Conservation (phyloP, 139 green algal species). For the Axilococcus clingmanii region DNA sequence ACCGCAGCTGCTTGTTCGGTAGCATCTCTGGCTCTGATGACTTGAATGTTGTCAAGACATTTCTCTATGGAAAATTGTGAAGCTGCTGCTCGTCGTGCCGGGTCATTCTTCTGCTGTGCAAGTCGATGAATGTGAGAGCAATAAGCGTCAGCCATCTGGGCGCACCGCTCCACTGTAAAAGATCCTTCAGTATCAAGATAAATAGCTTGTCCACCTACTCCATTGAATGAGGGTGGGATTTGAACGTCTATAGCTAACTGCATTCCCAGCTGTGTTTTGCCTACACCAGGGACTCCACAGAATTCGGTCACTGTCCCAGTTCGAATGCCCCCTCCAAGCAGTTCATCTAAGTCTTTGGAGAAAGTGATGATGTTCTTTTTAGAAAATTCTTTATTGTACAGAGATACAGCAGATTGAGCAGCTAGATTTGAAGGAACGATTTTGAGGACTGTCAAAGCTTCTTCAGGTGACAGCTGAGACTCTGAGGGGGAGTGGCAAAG, state of each 20-base stretch:
- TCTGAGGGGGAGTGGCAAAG: constrained; percentile 9
- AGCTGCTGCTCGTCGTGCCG: constrained; percentile 6
- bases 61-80: constrained; percentile 27
- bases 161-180: constrained; percentile 72
- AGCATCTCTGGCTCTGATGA: constrained; percentile 63
- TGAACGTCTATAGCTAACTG: constrained; percentile 71
- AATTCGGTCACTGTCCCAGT: constrained; percentile 61
- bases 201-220: constrained; percentile 46
- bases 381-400: constrained; percentile 4
- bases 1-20: constrained; percentile 67
- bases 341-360: constrained; percentile 36
- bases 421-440: not conserved
- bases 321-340: constrained; percentile 56
- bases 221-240: constrained; percentile 46
- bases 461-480: constrained; percentile 21
- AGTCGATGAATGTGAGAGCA: constrained; percentile 28
- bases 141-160: constrained; percentile 64
- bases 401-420: constrained; percentile 7
- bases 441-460: constrained; percentile 25
- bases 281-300: constrained; percentile 71
- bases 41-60: constrained; percentile 60
- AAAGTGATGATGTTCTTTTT: constrained; percentile 41
- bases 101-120: constrained; percentile 5
- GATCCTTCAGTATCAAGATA: constrained; percentile 90
- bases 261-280: constrained; percentile 83